Evolutionary conservation across 2,329 filamentous ascomycete species (phyloP), one percentile per base, ranked within the genome.

Genomic region (Cadophora luteo-olivacea): DNA sequence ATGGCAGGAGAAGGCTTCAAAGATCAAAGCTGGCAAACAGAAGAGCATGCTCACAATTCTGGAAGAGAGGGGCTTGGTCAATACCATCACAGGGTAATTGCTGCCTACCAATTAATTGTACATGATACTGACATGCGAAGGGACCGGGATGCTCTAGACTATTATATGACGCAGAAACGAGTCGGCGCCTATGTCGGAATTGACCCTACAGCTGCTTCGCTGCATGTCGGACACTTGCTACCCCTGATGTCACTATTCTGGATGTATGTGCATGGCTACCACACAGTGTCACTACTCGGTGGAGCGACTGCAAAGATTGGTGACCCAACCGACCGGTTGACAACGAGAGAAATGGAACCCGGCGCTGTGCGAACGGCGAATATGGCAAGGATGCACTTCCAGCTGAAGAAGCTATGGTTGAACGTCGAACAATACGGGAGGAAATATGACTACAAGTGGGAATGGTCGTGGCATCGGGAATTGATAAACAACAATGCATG

Each of bases 201-300:
- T 75, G 93, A 97, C 77, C 92, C 93, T 5, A 96, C 93, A 0
- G 92, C 92, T 16, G 83, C 87, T 66, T 96, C 92, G 1, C 82
- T 96, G 68, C 93, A 97, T 75, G 83, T 96, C 58, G 93, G 93
- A 68, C 92, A 97, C 77, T 83, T 97, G 6, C 83, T 96, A 16
- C 91, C 93, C 25, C 83, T 95, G 65, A 96, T 96, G 92, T 87
- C 91, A 19, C 82, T 95, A 29, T 94, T 93, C 81, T 95, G 92
- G 91, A 86, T 94, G 83, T 93, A 93, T 81, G 83, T 94, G 72
- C 84, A 94, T 77, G 92, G 93, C 29, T 90, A 91, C 78, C 83
- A 86, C 38, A 85, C 90, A 32, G 82, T 92, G 61, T 89, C 87
- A 49, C 82, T 96, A 66, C 78, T 94, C 67, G 92, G 92, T 58